Conservation (phyloP, 2,329 filamentous ascomycete species). For the Metarhizium humberi region DNA sequence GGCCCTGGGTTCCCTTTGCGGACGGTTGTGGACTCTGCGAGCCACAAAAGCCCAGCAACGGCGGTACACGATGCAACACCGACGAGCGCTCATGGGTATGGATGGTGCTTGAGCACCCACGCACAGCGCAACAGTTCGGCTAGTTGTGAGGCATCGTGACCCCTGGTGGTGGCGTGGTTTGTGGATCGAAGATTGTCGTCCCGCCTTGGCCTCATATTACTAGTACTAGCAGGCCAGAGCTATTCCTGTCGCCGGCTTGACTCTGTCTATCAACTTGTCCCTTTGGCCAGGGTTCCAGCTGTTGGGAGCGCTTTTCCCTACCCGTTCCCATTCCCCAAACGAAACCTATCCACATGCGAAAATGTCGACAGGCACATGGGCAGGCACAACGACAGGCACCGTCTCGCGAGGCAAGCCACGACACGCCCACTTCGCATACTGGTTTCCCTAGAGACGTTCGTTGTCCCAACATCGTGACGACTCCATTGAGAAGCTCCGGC, state of each 20-base stretch:
- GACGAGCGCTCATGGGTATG: too few species aligned
- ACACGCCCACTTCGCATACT: neutral
- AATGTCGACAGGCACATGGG: neutral
- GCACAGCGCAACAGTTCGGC: too few species aligned
- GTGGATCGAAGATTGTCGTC: neutral
- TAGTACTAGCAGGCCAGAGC: too few species aligned
- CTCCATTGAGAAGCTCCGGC: too few species aligned
- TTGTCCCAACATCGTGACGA: too few species aligned
- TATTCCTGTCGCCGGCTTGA: too few species aligned
- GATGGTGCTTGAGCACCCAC: too few species aligned
- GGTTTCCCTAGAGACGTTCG: too few species aligned
- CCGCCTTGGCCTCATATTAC: neutral
- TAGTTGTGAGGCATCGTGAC: neutral
- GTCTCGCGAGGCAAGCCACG: slow-evolving; percentile 1
- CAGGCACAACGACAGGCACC: neutral
- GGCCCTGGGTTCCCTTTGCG: slow-evolving; percentile 4
- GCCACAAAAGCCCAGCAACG: neutral
- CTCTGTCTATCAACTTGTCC: too few species aligned
- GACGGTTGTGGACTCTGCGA: neutral
- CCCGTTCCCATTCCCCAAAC: slow-evolving; percentile 6
- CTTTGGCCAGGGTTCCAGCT: neutral
- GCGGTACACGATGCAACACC: neutral
- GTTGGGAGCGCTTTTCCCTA: neutral
- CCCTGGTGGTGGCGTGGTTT: neutral
- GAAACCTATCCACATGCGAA: too few species aligned